These are phyloP conservation scores for Phytophthora tentaculata DNA, from an alignment of 352 stramenopile species.

Conservation along the genomic window DNA sequence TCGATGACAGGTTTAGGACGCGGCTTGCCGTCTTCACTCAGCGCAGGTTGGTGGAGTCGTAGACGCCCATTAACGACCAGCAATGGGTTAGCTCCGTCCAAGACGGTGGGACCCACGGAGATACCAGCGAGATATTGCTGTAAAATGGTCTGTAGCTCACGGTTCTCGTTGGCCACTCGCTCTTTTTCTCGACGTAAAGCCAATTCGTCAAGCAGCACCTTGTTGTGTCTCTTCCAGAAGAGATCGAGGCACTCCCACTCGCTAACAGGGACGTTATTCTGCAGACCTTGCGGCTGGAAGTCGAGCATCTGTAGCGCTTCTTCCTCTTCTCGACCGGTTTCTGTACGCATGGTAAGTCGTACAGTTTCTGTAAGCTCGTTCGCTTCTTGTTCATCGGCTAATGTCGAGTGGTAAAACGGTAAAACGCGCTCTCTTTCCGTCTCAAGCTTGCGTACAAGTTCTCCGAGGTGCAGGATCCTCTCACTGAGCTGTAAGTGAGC, in stretches of 20 bases:
- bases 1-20: constrained; percentile 70
- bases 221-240: constrained; percentile 97
- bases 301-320: constrained; percentile 45
- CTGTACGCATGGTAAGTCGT: constrained; percentile 47
- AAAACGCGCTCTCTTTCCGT: constrained; percentile 92
- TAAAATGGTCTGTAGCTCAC: constrained; percentile 89
- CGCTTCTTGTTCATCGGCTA: constrained; percentile 70
- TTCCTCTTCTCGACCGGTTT: constrained; percentile 34
- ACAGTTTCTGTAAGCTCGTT: constrained; percentile 72
- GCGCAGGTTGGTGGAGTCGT: constrained; percentile 53
- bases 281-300: constrained; percentile 67
- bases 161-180: constrained; percentile 88
- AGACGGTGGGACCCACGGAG: constrained; percentile 91
- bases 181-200: constrained; percentile 90
- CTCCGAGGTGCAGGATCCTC: constrained; percentile 87
- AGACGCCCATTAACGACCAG: constrained; percentile 93
- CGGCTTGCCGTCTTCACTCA: constrained; percentile 32
- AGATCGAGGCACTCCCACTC: constrained; percentile 89
- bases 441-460: constrained; percentile 92
- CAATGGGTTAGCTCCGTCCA: constrained; percentile 92
- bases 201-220: constrained; percentile 92
- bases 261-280: constrained; percentile 58
- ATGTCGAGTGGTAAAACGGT: constrained; percentile 77
- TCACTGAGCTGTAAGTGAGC: constrained; percentile 77
- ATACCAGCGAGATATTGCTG: constrained; percentile 95